A percentile compares a stretch with the other conserved stretches of the same genome.
Evolutionary conservation across 139 green algal genomes (phyloP).

Genomic region (Pseudopediastrum boryanum): DNA sequence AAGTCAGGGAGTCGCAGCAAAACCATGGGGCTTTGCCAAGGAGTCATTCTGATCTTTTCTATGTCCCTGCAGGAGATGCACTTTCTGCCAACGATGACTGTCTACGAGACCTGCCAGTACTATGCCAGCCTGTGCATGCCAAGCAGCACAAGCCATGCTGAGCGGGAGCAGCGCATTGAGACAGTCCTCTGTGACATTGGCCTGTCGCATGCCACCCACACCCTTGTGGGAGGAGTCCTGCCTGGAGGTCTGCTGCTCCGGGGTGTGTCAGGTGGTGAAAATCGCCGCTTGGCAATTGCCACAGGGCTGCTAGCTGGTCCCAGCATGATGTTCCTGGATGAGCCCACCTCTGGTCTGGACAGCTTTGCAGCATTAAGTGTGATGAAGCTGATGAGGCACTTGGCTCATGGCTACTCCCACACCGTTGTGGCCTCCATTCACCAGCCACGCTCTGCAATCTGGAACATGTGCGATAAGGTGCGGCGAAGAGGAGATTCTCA

Average conservation of each 20-base stretch:
- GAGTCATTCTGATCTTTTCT: too few species aligned
- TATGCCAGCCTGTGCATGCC: slow-evolving; percentile 50
- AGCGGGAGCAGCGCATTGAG: slow-evolving; percentile 18
- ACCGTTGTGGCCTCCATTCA: slow-evolving; percentile 63
- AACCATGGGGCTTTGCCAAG: too few species aligned
- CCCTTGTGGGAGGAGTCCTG: too few species aligned
- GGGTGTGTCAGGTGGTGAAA: too few species aligned
- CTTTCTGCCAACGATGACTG: slow-evolving; percentile 64
- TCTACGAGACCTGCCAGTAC: slow-evolving; percentile 54
- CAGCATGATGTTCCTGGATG: too few species aligned
- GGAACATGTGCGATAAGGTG: slow-evolving; percentile 61
- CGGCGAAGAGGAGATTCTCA: not conserved
- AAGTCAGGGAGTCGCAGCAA: too few species aligned
- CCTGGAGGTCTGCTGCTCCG: too few species aligned
- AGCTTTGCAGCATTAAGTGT: slow-evolving; percentile 69
- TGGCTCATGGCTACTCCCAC: slow-evolving; percentile 41
- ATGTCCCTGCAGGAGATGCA: slow-evolving; percentile 63
- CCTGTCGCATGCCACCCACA: slow-evolving; percentile 38
- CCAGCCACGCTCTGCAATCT: slow-evolving; percentile 63
- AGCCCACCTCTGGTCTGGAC: slow-evolving; percentile 48
- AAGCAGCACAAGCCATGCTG: not conserved
- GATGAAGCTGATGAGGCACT: slow-evolving; percentile 39
- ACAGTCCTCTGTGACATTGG: slow-evolving; percentile 53
- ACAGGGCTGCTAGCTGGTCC: too few species aligned
- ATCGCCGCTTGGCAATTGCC: too few species aligned